Evolutionary conservation across 331 rosid genomes (phyloP).

Genomic region (Erythrophleum ivorense): DNA sequence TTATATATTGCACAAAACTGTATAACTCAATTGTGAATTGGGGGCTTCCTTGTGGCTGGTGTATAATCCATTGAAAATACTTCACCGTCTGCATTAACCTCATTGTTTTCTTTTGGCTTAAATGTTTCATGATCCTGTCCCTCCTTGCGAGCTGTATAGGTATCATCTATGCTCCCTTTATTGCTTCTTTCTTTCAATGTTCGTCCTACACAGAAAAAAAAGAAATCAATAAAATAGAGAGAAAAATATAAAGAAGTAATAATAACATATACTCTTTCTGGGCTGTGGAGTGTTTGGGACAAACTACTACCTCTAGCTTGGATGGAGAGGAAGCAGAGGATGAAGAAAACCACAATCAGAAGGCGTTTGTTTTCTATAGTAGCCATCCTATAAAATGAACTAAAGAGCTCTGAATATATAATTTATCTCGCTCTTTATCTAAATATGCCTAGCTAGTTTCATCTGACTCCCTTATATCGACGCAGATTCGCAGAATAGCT

Average conservation of each 20-base stretch:
- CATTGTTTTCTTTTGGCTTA: constrained; percentile 46
- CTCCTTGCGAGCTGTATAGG: constrained; percentile 13
- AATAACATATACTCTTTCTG: neutral
- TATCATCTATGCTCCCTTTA: neutral
- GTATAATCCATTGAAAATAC: constrained; percentile 76
- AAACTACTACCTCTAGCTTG: constrained; percentile 58
- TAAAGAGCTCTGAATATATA: neutral
- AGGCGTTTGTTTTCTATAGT: constrained; percentile 48
- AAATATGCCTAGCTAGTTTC: neutral
- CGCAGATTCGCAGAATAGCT: constrained; percentile 9
- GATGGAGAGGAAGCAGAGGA: constrained; percentile 60
- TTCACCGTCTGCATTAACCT: constrained; percentile 39
- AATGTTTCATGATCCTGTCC: constrained; percentile 35
- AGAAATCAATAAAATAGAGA: constrained; percentile 8
- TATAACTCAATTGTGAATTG: constrained; percentile 70
- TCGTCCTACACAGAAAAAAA: constrained; percentile 49
- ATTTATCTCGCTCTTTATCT: neutral
- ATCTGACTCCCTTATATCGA: constrained; percentile 43
- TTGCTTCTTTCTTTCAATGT: constrained; percentile 44
- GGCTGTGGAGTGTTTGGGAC: neutral
- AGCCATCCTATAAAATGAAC: constrained; percentile 41
- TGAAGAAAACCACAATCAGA: constrained; percentile 52
- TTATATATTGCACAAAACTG: constrained; percentile 19
- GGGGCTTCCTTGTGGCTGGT: constrained; percentile 80
- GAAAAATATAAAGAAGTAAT: neutral